These are phyloP conservation scores for Carex myosuroides DNA, from an alignment of 176 grass and related monocot species.

Conservation along the genomic window DNA sequence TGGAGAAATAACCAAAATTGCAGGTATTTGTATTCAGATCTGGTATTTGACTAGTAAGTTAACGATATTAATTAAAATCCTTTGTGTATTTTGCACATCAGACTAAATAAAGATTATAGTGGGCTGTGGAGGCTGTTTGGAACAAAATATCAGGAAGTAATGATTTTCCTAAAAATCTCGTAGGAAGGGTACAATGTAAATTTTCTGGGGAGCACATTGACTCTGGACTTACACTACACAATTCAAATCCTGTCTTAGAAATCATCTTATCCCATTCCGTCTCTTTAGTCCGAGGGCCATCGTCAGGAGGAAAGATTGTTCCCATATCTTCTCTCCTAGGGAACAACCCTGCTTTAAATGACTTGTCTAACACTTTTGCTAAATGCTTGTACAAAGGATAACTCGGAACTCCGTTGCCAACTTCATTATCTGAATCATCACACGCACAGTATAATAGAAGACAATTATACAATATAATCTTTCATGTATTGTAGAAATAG, in stretches of 20 bases:
- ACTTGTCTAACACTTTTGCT: conserved; percentile 19
- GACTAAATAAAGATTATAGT: background rate
- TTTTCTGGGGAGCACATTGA: background rate
- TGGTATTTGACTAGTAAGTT: background rate
- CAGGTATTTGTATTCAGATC: background rate
- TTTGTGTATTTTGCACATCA: background rate
- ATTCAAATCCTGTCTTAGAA: conserved; percentile 37
- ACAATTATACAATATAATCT: background rate
- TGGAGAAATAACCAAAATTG: background rate
- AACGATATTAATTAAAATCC: background rate
- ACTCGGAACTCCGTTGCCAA: conserved; percentile 20
- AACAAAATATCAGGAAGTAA: background rate
- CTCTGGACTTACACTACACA: conserved; percentile 34
- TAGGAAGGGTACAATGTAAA: background rate
- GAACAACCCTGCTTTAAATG: conserved; percentile 33
- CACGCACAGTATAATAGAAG: background rate
- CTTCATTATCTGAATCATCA: conserved; percentile 14
- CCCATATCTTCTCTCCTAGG: background rate
- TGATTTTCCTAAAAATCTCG: background rate
- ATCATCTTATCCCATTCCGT: conserved; percentile 38
- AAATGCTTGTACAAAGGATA: conserved; percentile 56
- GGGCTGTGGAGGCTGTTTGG: background rate
- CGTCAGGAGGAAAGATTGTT: conserved; percentile 26
- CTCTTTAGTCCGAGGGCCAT: conserved; percentile 25
- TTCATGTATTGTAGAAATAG: background rate